Base-by-base conservation (phyloP, 805 yeast species). In the Candida ulmi region DNA sequence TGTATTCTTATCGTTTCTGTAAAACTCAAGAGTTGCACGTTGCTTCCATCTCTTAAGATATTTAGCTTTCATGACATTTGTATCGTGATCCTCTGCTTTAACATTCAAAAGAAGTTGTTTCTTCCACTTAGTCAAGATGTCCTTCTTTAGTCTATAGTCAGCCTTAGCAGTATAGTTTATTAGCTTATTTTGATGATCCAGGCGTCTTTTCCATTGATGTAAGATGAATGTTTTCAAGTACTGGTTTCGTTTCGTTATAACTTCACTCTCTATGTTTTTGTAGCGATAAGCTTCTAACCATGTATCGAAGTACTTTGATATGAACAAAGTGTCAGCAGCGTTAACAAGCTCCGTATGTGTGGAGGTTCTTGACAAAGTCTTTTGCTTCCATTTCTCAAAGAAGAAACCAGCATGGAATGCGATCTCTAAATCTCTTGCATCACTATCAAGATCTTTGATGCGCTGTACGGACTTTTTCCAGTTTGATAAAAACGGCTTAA, bases 381-480 rank as follows among this genome's bases (percentile, higher is more conserved):
- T n/a, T 4, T 18, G n/a, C 15, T 35, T 46, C 59, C 60, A 55
- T 40, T 45, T 55, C 7, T 44, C 27, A 32, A 55, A 52, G 37
- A 55, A 44, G 35, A 41, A 53, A 1, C 58, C 59, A 24, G 46
- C 57, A 29, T 46, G 52, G 8, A 55, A 38, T 5, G 42, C 50
- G 16, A 41, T 8, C 24, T 54, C 55, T 2, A 53, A 28, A 3
- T 37, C 37, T 7, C 38, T 25, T 1, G 54, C 45, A 24, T 50
- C 52, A 9, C 24, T 17, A 3, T 37, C 13, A 39, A 54, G 35
- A 0, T 11, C 5, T 2, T 25, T 7, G 3, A 23, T 11, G 1
- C 18, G 8, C 1, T 31, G 17, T 5, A 17, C 3, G 15, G 39
- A 29, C 1, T 9, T 4, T 8, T 23, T 38, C 59, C 58, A 55